Percentiles rank a stretch among this genome's conserved stretches.
Conservation (phyloP, 2,329 filamentous ascomycete genomes). For the Aplosporella prunicola region DNA sequence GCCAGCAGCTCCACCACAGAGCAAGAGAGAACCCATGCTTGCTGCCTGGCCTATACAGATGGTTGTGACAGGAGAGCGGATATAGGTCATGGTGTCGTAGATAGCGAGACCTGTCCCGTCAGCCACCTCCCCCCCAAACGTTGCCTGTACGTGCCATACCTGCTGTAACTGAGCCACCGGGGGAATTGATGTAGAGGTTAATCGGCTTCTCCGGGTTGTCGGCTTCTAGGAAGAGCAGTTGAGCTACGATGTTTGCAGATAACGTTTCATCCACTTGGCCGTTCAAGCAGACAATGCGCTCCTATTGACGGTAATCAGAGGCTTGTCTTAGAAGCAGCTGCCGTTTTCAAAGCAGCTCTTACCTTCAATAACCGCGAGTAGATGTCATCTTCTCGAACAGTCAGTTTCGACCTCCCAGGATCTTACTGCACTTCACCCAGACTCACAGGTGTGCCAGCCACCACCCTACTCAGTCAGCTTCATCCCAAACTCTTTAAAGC, state of each 20-base stretch:
- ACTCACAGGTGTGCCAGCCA: constrained; percentile 40
- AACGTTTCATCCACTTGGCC: constrained; percentile 82
- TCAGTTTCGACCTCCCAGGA: constrained; percentile 8
- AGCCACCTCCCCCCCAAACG: constrained; percentile 17
- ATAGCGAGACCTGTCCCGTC: constrained; percentile 55
- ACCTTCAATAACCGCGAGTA: constrained; percentile 39
- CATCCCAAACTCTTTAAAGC: neutral
- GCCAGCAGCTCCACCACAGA: constrained; percentile 75
- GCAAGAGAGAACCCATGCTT: constrained; percentile 83
- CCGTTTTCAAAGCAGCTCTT: too few relatives aligned
- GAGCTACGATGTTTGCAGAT: constrained; percentile 89
- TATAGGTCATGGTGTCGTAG: constrained; percentile 98
- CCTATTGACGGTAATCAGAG: too few relatives aligned
- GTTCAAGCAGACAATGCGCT: constrained; percentile 90
- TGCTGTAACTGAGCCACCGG: constrained; percentile 84
- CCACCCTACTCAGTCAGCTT: constrained; percentile 35
- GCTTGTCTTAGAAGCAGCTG: too few relatives aligned
- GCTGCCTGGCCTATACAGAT: constrained; percentile 93
- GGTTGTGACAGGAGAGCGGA: constrained; percentile 82
- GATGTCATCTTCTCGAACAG: constrained; percentile 28
- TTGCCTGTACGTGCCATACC: constrained; percentile 30
- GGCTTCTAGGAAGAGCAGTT: constrained; percentile 95
- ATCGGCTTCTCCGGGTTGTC: constrained; percentile 93
- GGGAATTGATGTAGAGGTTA: constrained; percentile 95
- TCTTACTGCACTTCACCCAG: neutral